Percentiles rank a stretch among this genome's conserved stretches.
Conservation (phyloP, 2,329 filamentous ascomycete species). For the Oidium heveae region DNA sequence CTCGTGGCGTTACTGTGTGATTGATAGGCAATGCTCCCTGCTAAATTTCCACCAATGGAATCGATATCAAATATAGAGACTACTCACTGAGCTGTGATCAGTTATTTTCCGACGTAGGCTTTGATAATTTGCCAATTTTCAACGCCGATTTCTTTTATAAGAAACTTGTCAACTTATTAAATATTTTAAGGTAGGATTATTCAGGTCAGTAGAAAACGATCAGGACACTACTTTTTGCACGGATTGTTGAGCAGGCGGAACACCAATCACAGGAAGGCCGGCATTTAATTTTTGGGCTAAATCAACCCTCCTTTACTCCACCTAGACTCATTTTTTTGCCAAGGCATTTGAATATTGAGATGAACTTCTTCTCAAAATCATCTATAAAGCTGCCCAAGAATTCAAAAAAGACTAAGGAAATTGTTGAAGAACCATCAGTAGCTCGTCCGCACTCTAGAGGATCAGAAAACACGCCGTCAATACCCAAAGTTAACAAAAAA, state of each 20-base stretch:
- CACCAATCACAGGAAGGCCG: background rate
- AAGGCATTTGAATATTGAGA: conserved; percentile 3
- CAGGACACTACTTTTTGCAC: background rate
- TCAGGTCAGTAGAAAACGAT: background rate
- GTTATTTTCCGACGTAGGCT: too few relatives aligned
- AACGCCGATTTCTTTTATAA: too few relatives aligned
- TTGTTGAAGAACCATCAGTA: conserved; percentile 6
- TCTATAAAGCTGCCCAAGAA: conserved; percentile 14
- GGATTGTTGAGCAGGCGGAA: background rate
- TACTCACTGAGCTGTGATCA: too few relatives aligned
- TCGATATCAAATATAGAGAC: too few relatives aligned
- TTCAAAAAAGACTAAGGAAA: conserved; percentile 11
- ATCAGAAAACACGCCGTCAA: conserved; percentile 10
- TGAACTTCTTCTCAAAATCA: conserved; percentile 15
- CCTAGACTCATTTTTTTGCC: background rate
- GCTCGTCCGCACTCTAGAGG: conserved; percentile 10
- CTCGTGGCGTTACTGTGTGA: too few relatives aligned
- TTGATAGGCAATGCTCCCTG: too few relatives aligned
- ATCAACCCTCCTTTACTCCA: background rate
- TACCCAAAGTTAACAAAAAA: conserved; percentile 9
- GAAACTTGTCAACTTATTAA: too few relatives aligned
- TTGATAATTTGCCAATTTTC: too few relatives aligned
- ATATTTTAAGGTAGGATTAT: too few relatives aligned
- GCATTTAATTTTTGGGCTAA: background rate
- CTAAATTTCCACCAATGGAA: too few relatives aligned